These are phyloP conservation scores for Bacidia rubella DNA, from an alignment of 495 filamentous ascomycete species.

Conservation along the genomic window DNA sequence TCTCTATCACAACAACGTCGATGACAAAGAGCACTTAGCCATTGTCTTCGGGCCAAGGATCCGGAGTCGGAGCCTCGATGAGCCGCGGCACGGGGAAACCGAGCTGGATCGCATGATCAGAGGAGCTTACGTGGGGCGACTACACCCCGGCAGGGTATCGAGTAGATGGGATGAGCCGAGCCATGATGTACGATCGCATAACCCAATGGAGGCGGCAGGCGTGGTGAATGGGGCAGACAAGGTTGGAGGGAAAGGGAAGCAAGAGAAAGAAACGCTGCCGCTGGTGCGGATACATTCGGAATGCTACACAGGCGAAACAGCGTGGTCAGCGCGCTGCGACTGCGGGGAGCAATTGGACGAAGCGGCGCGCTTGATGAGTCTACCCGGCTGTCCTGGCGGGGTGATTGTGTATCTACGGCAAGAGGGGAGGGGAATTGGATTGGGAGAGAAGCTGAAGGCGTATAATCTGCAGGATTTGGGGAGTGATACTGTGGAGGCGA, in stretches of 20 bases:
- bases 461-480: slow-evolving; percentile 96
- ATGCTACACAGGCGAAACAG: slow-evolving; percentile 97
- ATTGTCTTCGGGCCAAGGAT: slow-evolving; percentile 90
- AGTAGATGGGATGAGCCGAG: slow-evolving; percentile 39
- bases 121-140: slow-evolving; percentile 76
- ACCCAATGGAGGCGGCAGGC: background rate
- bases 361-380: slow-evolving; percentile 83
- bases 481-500: slow-evolving; percentile 91
- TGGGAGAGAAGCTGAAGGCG: slow-evolving; percentile 91
- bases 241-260: too few species aligned
- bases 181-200: background rate
- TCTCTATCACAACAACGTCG: slow-evolving; percentile 80
- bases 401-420: slow-evolving; percentile 92
- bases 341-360: slow-evolving; percentile 97
- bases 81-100: slow-evolving; percentile 70
- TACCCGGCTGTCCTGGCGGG: slow-evolving; percentile 58
- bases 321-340: slow-evolving; percentile 94
- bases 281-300: slow-evolving; percentile 93
- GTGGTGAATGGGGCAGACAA: too few species aligned
- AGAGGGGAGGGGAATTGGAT: slow-evolving; percentile 88
- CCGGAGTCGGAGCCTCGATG: slow-evolving; percentile 65
- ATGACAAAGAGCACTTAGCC: slow-evolving; percentile 94
- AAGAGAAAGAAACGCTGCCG: slow-evolving; percentile 30
- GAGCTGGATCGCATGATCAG: slow-evolving; percentile 94
- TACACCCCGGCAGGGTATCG: slow-evolving; percentile 73